phyloP scores from a whole-genome alignment of 768 basidiomycete genomes.

The Lactarius akahatsu region DNA sequence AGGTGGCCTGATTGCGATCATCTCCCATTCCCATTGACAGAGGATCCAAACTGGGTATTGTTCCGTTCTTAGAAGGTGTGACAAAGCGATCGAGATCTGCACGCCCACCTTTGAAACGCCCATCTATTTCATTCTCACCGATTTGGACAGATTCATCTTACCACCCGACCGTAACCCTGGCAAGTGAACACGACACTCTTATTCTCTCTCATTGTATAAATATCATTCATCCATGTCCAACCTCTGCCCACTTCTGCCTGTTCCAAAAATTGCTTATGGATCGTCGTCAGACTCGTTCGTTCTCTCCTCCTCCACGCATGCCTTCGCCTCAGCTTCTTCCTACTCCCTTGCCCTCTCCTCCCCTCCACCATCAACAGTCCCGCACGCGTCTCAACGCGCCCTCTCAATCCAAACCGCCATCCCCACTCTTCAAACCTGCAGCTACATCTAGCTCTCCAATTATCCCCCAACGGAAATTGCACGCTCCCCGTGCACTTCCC shows the following conservation, averaged over 20 bases:
- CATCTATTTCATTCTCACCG: constrained; percentile 21
- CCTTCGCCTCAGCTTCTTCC: constrained; percentile 54
- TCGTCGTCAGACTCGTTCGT: constrained; percentile 36
- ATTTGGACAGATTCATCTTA: constrained; percentile 24
- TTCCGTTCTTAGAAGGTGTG: constrained; percentile 18
- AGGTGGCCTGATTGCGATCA: constrained; percentile 18
- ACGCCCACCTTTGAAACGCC: constrained; percentile 14
- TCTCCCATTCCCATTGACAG: background rate
- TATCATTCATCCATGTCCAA: constrained; percentile 20
- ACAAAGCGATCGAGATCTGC: constrained; percentile 23
- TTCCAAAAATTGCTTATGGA: constrained; percentile 15
- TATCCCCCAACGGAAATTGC: constrained; percentile 34
- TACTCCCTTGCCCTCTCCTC: constrained; percentile 46
- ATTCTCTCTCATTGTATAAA: constrained; percentile 16
- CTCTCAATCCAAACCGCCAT: constrained; percentile 36
- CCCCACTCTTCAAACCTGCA: constrained; percentile 41
- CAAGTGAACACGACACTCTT: constrained; percentile 1
- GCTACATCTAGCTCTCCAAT: constrained; percentile 39
- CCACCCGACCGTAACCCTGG: constrained; percentile 6
- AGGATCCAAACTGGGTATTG: constrained; percentile 18
- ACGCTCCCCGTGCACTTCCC: constrained; percentile 29
- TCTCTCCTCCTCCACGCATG: constrained; percentile 58
- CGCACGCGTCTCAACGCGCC: constrained; percentile 36
- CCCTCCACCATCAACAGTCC: constrained; percentile 34
- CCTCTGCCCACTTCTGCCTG: constrained; percentile 1